phyloP scores from a whole-genome alignment of 2,329 filamentous ascomycete species.

The Trichoderma asperellum region DNA sequence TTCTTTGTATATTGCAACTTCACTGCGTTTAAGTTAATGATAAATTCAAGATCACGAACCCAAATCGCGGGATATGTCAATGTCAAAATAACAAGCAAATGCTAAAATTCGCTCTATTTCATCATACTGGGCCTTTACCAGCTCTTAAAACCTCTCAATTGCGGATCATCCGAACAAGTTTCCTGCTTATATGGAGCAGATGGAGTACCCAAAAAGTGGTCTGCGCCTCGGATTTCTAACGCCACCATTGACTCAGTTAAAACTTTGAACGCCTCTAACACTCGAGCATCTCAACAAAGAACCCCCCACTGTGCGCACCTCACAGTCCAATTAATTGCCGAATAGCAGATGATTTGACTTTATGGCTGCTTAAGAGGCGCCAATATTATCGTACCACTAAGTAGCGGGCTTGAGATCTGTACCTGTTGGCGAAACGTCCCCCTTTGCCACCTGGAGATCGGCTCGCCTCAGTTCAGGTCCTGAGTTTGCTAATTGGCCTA shows the following conservation, averaged over 20 bases:
- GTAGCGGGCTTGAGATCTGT: background rate
- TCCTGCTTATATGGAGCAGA: background rate
- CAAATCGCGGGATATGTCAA: background rate
- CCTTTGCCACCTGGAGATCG: conserved; percentile 30
- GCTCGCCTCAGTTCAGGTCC: conserved; percentile 27
- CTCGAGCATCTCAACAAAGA: background rate
- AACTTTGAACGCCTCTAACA: background rate
- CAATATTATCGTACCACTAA: background rate
- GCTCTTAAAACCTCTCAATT: background rate
- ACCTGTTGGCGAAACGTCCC: conserved; percentile 17
- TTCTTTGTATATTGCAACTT: background rate
- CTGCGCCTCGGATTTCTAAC: background rate
- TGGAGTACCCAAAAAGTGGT: background rate
- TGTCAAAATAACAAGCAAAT: background rate
- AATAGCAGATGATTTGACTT: background rate
- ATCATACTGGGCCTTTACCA: background rate
- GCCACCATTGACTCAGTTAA: background rate
- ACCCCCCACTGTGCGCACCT: background rate
- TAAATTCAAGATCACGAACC: background rate
- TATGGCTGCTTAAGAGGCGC: background rate
- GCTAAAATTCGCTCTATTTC: background rate
- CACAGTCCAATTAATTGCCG: background rate
- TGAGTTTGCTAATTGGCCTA: background rate
- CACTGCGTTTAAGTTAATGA: background rate
- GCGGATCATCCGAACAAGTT: background rate